Conservation (phyloP, 768 basidiomycete species). For the Tricholoma flavovirens region DNA sequence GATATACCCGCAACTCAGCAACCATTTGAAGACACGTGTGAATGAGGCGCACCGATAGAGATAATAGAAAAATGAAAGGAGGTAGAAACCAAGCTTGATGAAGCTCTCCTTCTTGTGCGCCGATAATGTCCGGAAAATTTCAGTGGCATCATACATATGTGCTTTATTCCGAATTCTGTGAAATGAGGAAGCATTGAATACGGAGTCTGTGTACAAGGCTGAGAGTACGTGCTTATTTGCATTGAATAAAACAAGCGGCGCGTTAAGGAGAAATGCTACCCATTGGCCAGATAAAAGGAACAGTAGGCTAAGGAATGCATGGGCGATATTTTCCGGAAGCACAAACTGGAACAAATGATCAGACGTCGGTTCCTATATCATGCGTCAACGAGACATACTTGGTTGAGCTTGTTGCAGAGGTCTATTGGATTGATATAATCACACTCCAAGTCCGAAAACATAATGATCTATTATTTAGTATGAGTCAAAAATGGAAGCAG, state of each 20-base stretch:
- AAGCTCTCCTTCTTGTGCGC: constrained; percentile 96
- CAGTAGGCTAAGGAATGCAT: constrained; percentile 82
- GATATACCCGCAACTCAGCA: background rate
- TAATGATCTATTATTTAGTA: constrained; percentile 76
- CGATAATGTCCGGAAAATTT: constrained; percentile 93
- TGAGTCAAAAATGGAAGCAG: constrained; percentile 1
- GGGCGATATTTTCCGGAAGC: constrained; percentile 91
- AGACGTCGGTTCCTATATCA: background rate
- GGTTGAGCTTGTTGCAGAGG: constrained; percentile 98
- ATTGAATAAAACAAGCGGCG: constrained; percentile 83
- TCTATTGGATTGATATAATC: constrained; percentile 99
- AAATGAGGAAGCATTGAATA: background rate
- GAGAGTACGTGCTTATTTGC: constrained; percentile 77
- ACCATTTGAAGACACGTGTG: background rate
- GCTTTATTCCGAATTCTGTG: constrained; percentile 83
- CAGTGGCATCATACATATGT: constrained; percentile 99
- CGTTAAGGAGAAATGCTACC: constrained; percentile 86
- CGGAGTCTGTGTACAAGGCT: background rate
- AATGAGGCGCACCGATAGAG: constrained; percentile 66
- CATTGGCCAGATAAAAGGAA: constrained; percentile 98
- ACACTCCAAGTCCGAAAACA: constrained; percentile 99
- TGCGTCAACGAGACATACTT: constrained; percentile 44
- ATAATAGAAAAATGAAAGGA: constrained; percentile 89
- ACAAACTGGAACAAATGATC: constrained; percentile 64
- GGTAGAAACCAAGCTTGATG: constrained; percentile 90